Base-by-base conservation (phyloP, 495 filamentous ascomycete species). In the Penicillium ochrochloron region DNA sequence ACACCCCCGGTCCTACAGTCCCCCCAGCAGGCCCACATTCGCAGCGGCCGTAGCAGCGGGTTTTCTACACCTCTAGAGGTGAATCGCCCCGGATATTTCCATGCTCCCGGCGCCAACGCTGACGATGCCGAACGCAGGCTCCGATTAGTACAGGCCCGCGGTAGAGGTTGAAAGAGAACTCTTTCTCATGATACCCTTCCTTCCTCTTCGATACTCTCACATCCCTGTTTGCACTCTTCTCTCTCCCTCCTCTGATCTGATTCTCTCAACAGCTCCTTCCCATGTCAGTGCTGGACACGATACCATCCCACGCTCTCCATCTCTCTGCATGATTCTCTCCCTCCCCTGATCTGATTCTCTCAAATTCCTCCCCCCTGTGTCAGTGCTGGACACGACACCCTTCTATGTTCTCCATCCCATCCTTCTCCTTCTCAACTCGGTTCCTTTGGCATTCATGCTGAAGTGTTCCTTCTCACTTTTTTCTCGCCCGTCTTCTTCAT, bases 11-110 rank as follows among this genome's bases (percentile, higher is more conserved):
- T 73, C 0, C 72, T 74, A 1, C 76, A 79, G 63, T 80, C 78
- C 0, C 78, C 79, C 5, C 78, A 83, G 60, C 80, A 80, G 60
- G 80, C 75, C 5, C 62, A 81, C 60, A 42, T 80, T 1, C 75
- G 80, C 15, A 72, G 63, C 66, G 69, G 71, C 17, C 75, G 73
- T 11, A 34, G 60, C 29, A 76, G 73, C 21, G 73, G 77, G 7
- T 34, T 63, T 23, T 60, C 67, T 23, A 70, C 71, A 41, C 62
- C 75, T n/a, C 55, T 76, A 35, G 77, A 82, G 59, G 70, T 77
- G 59, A 78, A 76, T 65, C 75, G 73, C 12, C 66, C 74, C 29
- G 62, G 62, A 33, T 66, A 74, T 35, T 67, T 73, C 57, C 57
- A 70, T 29, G 63, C 70, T 44, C 73, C 61, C 52, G 46, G 64